Percentiles rank a stretch among this genome's conserved stretches.
phyloP scores from a whole-genome alignment of 805 yeast species.

The Nakazawaea pomicola region DNA sequence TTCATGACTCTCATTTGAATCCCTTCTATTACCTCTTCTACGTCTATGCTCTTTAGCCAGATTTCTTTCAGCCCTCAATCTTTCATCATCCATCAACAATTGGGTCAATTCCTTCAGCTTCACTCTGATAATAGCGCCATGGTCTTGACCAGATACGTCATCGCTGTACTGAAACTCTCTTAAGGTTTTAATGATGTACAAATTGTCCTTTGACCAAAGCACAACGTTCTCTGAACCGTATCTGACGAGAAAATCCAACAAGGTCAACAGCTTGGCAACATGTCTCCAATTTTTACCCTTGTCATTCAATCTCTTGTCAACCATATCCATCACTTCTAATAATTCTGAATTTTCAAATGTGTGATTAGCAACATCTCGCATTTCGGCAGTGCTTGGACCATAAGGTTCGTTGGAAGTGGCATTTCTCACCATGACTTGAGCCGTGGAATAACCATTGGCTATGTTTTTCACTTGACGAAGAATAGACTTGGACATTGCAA shows the following conservation, averaged over 20 bases:
- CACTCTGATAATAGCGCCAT: constrained; percentile 82
- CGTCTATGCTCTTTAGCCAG: constrained; percentile 24
- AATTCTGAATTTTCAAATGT: constrained; percentile 72
- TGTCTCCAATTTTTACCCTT: constrained; percentile 98
- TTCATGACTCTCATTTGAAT: constrained; percentile 31
- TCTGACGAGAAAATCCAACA: constrained; percentile 83
- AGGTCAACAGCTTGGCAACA: constrained; percentile 84
- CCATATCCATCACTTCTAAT: constrained; percentile 88
- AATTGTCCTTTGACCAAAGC: constrained; percentile 84
- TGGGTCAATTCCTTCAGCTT: constrained; percentile 86
- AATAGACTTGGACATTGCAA: constrained; percentile 64
- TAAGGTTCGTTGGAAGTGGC: constrained; percentile 86
- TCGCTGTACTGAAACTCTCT: constrained; percentile 85
- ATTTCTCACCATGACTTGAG: constrained; percentile 84
- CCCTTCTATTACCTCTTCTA: constrained; percentile 27
- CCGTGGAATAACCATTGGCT: constrained; percentile 80
- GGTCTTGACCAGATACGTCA: constrained; percentile 67
- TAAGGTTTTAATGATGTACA: constrained; percentile 82
- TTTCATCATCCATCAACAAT: constrained; percentile 76
- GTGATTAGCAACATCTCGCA: constrained; percentile 77
- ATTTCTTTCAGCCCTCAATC: constrained; percentile 66
- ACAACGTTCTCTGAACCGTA: constrained; percentile 87
- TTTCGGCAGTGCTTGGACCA: constrained; percentile 75
- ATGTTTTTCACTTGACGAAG: constrained; percentile 85
- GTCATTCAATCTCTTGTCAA: constrained; percentile 87